phyloP scores from a whole-genome alignment of 805 yeast species.

The Cyberlindnera mycetangii region DNA sequence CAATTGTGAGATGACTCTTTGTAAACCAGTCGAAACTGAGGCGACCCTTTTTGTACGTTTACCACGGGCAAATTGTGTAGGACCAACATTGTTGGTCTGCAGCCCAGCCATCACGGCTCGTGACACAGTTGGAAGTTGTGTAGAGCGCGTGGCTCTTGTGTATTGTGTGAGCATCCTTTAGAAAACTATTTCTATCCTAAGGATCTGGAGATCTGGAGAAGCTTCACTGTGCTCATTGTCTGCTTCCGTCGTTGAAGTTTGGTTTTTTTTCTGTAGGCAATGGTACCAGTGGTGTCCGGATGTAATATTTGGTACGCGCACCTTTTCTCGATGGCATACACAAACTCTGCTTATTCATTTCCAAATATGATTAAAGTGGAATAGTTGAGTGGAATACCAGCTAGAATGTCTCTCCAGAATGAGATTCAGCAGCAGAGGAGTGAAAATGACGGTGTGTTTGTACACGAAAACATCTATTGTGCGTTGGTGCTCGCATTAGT shows the following conservation, averaged over 20 bases:
- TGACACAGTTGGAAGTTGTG: constrained; percentile 7
- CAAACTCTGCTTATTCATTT: not conserved
- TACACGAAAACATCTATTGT: constrained; percentile 17
- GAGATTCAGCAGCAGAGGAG: not conserved
- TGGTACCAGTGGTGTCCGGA: not conserved
- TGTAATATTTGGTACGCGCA: not conserved
- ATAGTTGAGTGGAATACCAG: not conserved
- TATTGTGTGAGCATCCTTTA: constrained; percentile 4
- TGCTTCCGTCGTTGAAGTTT: too few relatives aligned
- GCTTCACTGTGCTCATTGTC: too few relatives aligned
- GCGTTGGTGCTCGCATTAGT: constrained; percentile 20
- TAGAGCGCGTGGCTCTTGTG: not conserved
- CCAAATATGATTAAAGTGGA: not conserved
- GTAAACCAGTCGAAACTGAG: constrained; percentile 42
- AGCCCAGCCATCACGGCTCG: constrained; percentile 10
- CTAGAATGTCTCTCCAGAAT: not conserved
- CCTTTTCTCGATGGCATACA: not conserved
- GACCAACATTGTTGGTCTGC: not conserved
- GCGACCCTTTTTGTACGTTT: constrained; percentile 45
- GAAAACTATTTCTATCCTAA: not conserved
- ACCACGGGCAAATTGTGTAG: constrained; percentile 39
- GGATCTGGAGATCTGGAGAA: not conserved
- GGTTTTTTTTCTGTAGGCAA: not conserved
- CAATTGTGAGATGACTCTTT: constrained; percentile 50
- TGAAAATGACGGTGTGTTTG: not conserved